Base-by-base conservation (phyloP, 2,329 filamentous ascomycete genomes). In the Ceratocystis colombiana region DNA sequence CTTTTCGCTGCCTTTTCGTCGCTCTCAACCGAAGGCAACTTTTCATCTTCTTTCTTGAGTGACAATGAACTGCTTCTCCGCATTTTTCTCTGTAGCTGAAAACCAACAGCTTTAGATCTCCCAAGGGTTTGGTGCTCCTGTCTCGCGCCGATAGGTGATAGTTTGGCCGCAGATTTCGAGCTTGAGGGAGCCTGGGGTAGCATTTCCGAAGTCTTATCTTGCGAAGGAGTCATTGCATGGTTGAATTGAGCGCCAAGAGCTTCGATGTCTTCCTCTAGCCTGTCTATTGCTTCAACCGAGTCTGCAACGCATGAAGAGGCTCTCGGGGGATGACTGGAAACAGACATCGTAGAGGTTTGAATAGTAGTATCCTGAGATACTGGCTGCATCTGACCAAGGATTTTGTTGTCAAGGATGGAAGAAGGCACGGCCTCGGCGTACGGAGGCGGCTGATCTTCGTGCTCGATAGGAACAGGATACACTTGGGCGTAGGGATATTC, bases 261-360 rank as follows among this genome's bases (percentile, higher is more conserved):
- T 69, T 87, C 84, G 8, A 86, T 76, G 62, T 85, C 78, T 41
- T 87, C 84, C 69, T 87, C 83, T 17, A 87, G 76, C 68, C 78
- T 77, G 71, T 87, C 84, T 22, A 87, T 76, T 69, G 83, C 83
- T 71, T 85, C 84, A 7, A 87, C 75, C 1, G 84, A 86, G 71
- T 86, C 84, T 71, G 87, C 84, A 62, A 87, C 86, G 20, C 82
- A 80, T 30, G 79, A 73, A 46, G 73, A 71, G 59, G 73, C 70
- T 48, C 68, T 75, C 12, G 77, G 74, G 0, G 70, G 76, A 37
- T 25, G 61, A 41, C 15, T 46, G 17, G 62, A 5, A 25, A 46
- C 15, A 15, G 22, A 30, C 25, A n/a, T 59, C 3, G 28, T 37
- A 15, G 55, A 30, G 55, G 55, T 37, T 10, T 59, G 28, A 37